These are phyloP conservation scores for Talaromyces sp. DNA, from an alignment of 2,329 filamentous ascomycete genomes.

Conservation along the genomic window DNA sequence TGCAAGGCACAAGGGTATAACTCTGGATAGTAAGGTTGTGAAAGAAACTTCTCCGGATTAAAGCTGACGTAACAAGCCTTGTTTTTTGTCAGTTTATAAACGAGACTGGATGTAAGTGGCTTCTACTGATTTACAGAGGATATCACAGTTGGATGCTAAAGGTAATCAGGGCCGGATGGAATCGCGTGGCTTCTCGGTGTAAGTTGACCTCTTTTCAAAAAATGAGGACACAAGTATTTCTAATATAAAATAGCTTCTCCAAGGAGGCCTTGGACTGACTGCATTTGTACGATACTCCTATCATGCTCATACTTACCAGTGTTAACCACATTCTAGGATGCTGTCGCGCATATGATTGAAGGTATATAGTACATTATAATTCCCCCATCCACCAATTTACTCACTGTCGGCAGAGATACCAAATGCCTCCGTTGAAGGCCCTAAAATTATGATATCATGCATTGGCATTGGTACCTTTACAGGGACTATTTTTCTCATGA, in stretches of 20 bases:
- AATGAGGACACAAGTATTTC: too few relatives aligned
- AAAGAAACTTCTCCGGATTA: too few relatives aligned
- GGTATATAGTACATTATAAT: not conserved
- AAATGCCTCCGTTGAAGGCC: conserved; percentile 48
- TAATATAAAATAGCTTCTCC: not conserved
- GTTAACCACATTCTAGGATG: not conserved
- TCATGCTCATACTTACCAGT: not conserved
- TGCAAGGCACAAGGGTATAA: not conserved
- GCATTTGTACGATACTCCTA: not conserved
- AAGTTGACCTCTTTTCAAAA: not conserved
- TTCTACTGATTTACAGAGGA: not conserved
- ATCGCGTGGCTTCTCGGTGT: not conserved
- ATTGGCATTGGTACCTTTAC: conserved; percentile 59
- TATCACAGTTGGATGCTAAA: not conserved
- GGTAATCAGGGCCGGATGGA: not conserved
- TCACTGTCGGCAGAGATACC: conserved; percentile 28
- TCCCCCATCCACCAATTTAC: not conserved
- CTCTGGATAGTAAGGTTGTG: not conserved
- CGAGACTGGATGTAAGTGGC: not conserved
- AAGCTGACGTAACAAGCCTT: not conserved
- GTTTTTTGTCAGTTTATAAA: not conserved
- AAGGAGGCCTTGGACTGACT: not conserved
- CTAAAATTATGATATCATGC: conserved; percentile 61
- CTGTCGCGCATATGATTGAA: not conserved
- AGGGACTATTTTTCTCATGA: conserved; percentile 57